Evolutionary conservation across 768 basidiomycete genomes (phyloP).

Genomic region (Auriscalpium vulgare): DNA sequence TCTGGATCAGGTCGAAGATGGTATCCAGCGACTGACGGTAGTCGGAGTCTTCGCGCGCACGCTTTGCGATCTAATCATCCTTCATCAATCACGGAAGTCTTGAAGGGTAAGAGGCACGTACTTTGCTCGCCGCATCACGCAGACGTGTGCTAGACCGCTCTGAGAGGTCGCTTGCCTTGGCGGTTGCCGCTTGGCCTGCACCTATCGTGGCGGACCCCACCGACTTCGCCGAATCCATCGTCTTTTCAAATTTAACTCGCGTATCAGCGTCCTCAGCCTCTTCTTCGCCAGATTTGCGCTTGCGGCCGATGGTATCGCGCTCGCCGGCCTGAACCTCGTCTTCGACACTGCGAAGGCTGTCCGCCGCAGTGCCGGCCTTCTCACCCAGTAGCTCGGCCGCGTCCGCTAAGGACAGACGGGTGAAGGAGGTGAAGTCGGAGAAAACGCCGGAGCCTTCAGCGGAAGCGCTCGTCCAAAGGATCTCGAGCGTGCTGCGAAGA

Average conservation of each 20-base stretch:
- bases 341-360: slow-evolving; percentile 46
- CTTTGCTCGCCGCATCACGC: slow-evolving; percentile 46
- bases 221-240: slow-evolving; percentile 58
- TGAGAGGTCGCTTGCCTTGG: slow-evolving; percentile 35
- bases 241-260: slow-evolving; percentile 52
- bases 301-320: slow-evolving; percentile 48
- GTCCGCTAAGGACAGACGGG: slow-evolving; percentile 58
- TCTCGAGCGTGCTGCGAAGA: slow-evolving; percentile 41
- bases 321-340: slow-evolving; percentile 52
- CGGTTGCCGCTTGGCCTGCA: slow-evolving; percentile 23
- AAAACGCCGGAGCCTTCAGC: slow-evolving; percentile 48
- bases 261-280: slow-evolving; percentile 33
- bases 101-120: slow-evolving; percentile 16
- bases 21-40: slow-evolving; percentile 53
- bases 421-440: slow-evolving; percentile 56
- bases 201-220: slow-evolving; percentile 47
- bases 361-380: slow-evolving; percentile 43
- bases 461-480: slow-evolving; percentile 44
- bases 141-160: slow-evolving; percentile 36
- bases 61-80: slow-evolving; percentile 46
- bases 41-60: slow-evolving; percentile 51
- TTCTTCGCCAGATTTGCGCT: slow-evolving; percentile 40
- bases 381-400: slow-evolving; percentile 51
- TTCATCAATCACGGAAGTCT: background rate
- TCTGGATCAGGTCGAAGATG: slow-evolving; percentile 47